Conservation (phyloP, 768 basidiomycete genomes). For the Lentinula guzmanii region DNA sequence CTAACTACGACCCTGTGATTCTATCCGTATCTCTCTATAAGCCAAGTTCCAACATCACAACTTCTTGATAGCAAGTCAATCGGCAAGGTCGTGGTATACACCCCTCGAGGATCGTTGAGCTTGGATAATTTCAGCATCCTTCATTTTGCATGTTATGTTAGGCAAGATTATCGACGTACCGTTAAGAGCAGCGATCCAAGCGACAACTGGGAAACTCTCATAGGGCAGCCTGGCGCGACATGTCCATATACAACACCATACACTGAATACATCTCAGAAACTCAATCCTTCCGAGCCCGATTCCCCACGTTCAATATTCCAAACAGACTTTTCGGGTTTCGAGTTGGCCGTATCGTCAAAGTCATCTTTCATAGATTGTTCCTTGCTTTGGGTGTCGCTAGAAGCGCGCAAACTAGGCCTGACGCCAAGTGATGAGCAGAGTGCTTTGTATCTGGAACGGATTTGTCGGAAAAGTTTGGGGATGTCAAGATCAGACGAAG, state of each 20-base stretch:
- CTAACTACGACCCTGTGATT: too few relatives aligned
- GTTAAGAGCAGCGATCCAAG: neutral
- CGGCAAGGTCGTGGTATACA: too few relatives aligned
- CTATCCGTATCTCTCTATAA: too few relatives aligned
- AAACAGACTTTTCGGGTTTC: neutral
- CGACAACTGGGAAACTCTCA: neutral
- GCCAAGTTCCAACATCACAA: too few relatives aligned
- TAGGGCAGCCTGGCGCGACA: neutral
- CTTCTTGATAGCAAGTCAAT: too few relatives aligned
- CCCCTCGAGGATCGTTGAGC: too few relatives aligned
- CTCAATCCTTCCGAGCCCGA: neutral
- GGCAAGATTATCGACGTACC: neutral
- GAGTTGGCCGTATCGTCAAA: neutral
- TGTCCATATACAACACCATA: neutral
- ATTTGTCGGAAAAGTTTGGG: conserved; percentile 76
- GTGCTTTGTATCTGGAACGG: conserved; percentile 78
- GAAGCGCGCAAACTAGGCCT: conserved; percentile 34
- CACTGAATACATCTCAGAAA: neutral
- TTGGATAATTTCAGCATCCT: too few relatives aligned
- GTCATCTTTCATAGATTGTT: neutral
- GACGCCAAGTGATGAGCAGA: conserved; percentile 80
- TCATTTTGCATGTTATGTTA: too few relatives aligned
- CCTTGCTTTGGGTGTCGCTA: neutral
- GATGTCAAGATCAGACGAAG: conserved; percentile 55
- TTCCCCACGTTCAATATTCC: neutral